phyloP scores from a whole-genome alignment of 208 protist species.

The Leishmania tarentolae region DNA sequence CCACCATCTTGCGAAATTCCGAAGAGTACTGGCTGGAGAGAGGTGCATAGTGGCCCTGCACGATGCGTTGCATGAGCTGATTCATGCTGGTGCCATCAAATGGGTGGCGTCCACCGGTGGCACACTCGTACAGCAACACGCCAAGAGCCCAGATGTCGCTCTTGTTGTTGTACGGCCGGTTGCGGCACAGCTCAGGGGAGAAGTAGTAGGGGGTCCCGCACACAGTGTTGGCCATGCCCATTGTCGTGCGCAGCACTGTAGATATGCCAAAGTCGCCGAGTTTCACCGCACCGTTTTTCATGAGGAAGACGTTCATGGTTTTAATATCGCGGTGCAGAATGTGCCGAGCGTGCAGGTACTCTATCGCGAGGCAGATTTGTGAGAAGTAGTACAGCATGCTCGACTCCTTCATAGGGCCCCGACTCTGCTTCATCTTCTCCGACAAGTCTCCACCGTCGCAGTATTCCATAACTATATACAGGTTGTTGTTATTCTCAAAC shows the following conservation, averaged over 20 bases:
- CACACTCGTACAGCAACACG: slow-evolving; percentile 89
- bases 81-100: slow-evolving; percentile 95
- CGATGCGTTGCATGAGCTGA: slow-evolving; percentile 93
- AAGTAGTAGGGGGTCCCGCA: slow-evolving; percentile 96
- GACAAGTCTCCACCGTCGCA: slow-evolving; percentile 88
- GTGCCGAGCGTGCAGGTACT: slow-evolving; percentile 92
- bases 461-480: slow-evolving; percentile 96
- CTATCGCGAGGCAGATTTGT: slow-evolving; percentile 92
- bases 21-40: slow-evolving; percentile 83
- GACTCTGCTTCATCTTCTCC: slow-evolving; percentile 66
- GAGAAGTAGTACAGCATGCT: slow-evolving; percentile 91
- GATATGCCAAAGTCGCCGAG: slow-evolving; percentile 94
- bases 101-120: slow-evolving; percentile 82
- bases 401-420: slow-evolving; percentile 80
- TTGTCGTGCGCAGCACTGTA: slow-evolving; percentile 90
- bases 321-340: slow-evolving; percentile 95
- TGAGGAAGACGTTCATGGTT: slow-evolving; percentile 94
- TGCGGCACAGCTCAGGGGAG: slow-evolving; percentile 94
- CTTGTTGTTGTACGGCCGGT: slow-evolving; percentile 97
- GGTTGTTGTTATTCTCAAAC: slow-evolving; percentile 86
- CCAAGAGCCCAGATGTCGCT: slow-evolving; percentile 95
- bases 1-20: slow-evolving; percentile 88
- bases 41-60: slow-evolving; percentile 79
- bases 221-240: slow-evolving; percentile 93
- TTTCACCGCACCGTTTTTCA: slow-evolving; percentile 91